Evolutionary conservation across 129 eudicot species (phyloP), one percentile per base, ranked within the genome.

Genomic region (Saposhnikovia divaricata): DNA sequence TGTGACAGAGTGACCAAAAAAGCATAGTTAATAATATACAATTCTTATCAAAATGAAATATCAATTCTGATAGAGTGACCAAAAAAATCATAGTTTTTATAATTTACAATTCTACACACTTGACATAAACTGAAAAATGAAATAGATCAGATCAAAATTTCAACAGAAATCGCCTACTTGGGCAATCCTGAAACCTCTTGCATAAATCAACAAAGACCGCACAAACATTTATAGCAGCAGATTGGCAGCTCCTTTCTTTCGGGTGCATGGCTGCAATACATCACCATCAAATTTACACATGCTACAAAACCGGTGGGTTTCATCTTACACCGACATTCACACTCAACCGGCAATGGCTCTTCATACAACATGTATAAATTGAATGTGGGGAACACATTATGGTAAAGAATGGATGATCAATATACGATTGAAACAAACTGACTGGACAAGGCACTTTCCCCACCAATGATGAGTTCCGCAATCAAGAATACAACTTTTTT

Each of bases 121-220:
- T 34, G 44, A 6, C 45, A 46, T 43, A 43, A 47, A 44, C 46
- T 46, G 50, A 14, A 46, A 46, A 46, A 46, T 46, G 50, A 12
- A n/a, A 39, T 55, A 46, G 55, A 83, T 59, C 25, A 5, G 86
- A 85, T 80, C 93, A 93, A 93, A 93, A 93, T 90, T 93, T 90
- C 55, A 74, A 80, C 86, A 82, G 87, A 77, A 86, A 83, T 59
- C 75, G 84, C 82, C 81, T 68, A 53, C 45, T 40, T 66, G 5
- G 71, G 79, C 86, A 80, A 88, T 74, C 47, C 78, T 86, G 77
- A 81, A 78, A 75, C 44, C 74, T 77, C 80, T 50, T 51, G 70
- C 63, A 66, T 82, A 65, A 39, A 75, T 79, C 80, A 38, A 79
- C 73, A 81, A 81, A 9, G 79, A 77, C 83, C 83, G 81, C 78